Evolutionary conservation across 2,329 filamentous ascomycete species (phyloP), one percentile per base, ranked within the genome.

Genomic region (Xylariales sp.): DNA sequence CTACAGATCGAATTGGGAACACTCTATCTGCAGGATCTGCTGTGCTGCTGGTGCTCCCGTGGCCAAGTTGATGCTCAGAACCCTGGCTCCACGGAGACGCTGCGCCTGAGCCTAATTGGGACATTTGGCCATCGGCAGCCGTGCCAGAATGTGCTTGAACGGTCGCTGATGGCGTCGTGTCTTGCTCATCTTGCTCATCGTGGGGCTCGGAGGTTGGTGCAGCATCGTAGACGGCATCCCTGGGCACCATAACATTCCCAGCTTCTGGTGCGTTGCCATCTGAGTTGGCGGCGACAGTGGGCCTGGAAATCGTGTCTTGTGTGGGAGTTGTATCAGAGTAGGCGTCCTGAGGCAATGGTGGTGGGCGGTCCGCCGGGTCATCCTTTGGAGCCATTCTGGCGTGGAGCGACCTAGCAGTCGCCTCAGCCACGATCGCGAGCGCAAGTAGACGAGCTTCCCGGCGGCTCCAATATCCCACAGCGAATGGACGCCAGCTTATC

Each of bases 1-100:
- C 70, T 29, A 87, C 81, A n/a, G 85, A 89, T 33, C 85, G 78
- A 21, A 91, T 85, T n/a, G 86, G 86, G 40, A 86, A 91, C 5
- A 91, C 83, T 38, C 84, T 75, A 51, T 90, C 72, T 21, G 59
- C 56, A 19, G 55, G 53, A 33, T 66, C 62, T 16, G 54, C 52
- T 33, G 48, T 53, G 38, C 46, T 55, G 37, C 49, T 56, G 11
- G 52, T 47, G 38, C 53, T 55, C 23, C 44, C 46, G 32, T 61
- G 48, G 12, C 57, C 55, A 5, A 55, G 51, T 37, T 69, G 68
- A 28, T 49, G 60, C 20, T 72, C 69, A 3, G 67, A 70, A 25
- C 53, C 50, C 7, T 54, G 48, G 40, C 67, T 70, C 61, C 60
- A 66, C 13, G 67, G 63, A 3, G 68, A 70, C 37, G 60, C 52